These are phyloP conservation scores for Brassica rapa DNA, from an alignment of 345 rosid genomes.

Conservation along the genomic window DNA sequence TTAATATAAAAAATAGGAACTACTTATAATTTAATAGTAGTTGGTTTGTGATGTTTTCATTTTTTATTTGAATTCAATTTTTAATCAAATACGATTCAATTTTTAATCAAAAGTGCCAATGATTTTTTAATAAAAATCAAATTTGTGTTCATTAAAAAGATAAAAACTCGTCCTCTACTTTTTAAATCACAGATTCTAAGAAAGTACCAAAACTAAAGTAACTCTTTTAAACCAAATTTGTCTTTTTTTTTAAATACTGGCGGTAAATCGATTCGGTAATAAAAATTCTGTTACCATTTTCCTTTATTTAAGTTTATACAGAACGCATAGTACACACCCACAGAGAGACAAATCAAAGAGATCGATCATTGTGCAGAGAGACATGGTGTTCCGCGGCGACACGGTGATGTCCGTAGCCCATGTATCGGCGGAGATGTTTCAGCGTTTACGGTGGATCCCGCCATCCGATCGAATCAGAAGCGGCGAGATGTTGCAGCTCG, in stretches of 20 bases:
- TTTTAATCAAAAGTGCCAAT: neutral
- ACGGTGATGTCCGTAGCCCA: constrained; percentile 57
- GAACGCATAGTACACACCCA: neutral
- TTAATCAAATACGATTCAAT: neutral
- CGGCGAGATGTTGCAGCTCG: constrained; percentile 62
- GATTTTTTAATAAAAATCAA: neutral
- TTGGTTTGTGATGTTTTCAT: neutral
- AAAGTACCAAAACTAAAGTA: neutral
- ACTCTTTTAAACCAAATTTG: neutral
- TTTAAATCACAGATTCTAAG: neutral
- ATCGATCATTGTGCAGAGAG: neutral
- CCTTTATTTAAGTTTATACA: neutral
- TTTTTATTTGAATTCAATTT: neutral
- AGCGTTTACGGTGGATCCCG: constrained; percentile 48
- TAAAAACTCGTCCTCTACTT: neutral
- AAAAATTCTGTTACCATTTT: neutral
- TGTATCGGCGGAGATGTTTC: constrained; percentile 57
- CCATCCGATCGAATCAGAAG: constrained; percentile 51
- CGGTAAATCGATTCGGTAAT: neutral
- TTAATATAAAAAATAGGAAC: neutral
- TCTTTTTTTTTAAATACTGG: neutral
- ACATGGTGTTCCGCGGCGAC: constrained; percentile 67
- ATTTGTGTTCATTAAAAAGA: neutral
- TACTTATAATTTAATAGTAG: neutral
- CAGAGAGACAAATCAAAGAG: constrained; percentile 21